Evolutionary conservation across 768 basidiomycete species (phyloP), one percentile per base, ranked within the genome.

Genomic region (Boletus vermiculosoides): DNA sequence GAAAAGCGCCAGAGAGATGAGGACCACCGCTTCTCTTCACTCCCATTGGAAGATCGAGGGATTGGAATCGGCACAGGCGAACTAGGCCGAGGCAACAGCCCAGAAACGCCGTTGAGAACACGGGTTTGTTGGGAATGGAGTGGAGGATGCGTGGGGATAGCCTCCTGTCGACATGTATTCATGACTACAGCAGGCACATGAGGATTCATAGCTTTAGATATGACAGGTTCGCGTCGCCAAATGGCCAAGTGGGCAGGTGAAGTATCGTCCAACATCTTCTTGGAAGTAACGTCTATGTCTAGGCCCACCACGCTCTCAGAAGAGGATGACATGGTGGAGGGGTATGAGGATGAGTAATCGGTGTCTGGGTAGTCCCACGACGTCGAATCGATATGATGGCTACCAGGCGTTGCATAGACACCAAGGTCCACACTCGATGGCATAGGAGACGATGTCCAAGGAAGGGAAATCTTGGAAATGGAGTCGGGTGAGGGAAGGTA

Each of bases 361-460:
- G 76, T 76, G 47, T 77, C 75, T 15, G 78, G 73, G 44, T 74
- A 74, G 33, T 75, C 74, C 83, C 83, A 85, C 45, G 57, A 63
- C 5, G 74, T 66, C 36, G 79, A 74, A 62, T 84, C 81, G 67
- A 80, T 80, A 71, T 81, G 81, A 53, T 77, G 76, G 48, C 76
- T 79, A n/a, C 72, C 74, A 13, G 73, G 74, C 13, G 79, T 79
- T 57, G 63, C 77, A 60, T 76, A 71, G 45, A 66, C 65, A 49
- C 75, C 68, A 33, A 77, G 58, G 54, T 74, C 71, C 52, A 74
- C 76, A 25, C 76, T 72, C 15, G 76, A 77, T 16, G 71, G 71
- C 65, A 78, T 67, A 30, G 65, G 61, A 36, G 73, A 64, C 5
- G 64, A 60, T 20, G 70, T 66, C 70, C 71, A 71, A 28, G 70